Evolutionary conservation across 768 basidiomycete genomes (phyloP).

Genomic region (Hygrophorus russula): DNA sequence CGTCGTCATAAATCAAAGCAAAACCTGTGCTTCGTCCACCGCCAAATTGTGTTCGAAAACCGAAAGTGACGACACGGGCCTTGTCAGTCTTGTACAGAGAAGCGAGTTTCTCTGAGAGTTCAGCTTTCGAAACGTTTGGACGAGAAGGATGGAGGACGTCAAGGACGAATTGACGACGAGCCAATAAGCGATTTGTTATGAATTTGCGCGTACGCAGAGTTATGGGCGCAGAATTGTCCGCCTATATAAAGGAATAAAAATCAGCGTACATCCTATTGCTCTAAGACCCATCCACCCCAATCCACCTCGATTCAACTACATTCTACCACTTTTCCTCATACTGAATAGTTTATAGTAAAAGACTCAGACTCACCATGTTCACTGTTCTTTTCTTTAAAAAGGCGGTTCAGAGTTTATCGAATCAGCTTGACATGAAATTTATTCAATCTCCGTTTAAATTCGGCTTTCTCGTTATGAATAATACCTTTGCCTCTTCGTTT

Average conservation of each 20-base stretch:
- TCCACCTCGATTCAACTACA: constrained; percentile 11
- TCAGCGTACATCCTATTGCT: too few species aligned
- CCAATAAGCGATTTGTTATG: constrained; percentile 95
- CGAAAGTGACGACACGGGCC: constrained; percentile 84
- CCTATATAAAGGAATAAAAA: constrained; percentile 25
- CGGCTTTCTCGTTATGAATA: constrained; percentile 17
- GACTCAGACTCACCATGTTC: constrained; percentile 7
- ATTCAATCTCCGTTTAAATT: constrained; percentile 3
- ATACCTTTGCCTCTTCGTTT: constrained; percentile 36
- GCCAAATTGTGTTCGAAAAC: constrained; percentile 94
- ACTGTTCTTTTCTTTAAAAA: too few species aligned
- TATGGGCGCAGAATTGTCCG: constrained; percentile 74
- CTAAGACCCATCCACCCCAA: constrained; percentile 3
- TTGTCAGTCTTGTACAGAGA: constrained; percentile 89
- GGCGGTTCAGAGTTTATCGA: too few species aligned
- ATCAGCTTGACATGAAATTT: too few species aligned
- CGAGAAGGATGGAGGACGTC: constrained; percentile 95
- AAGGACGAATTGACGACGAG: constrained; percentile 92
- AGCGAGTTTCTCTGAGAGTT: constrained; percentile 89
- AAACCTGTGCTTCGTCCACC: constrained; percentile 97
- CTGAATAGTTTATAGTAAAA: neutral
- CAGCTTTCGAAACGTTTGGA: constrained; percentile 85
- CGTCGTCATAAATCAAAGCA: constrained; percentile 94
- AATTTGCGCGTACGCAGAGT: constrained; percentile 99
- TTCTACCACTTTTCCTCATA: constrained; percentile 3